phyloP scores from a whole-genome alignment of 371 early-diverging fungal species.

The Mortierella sp. region DNA sequence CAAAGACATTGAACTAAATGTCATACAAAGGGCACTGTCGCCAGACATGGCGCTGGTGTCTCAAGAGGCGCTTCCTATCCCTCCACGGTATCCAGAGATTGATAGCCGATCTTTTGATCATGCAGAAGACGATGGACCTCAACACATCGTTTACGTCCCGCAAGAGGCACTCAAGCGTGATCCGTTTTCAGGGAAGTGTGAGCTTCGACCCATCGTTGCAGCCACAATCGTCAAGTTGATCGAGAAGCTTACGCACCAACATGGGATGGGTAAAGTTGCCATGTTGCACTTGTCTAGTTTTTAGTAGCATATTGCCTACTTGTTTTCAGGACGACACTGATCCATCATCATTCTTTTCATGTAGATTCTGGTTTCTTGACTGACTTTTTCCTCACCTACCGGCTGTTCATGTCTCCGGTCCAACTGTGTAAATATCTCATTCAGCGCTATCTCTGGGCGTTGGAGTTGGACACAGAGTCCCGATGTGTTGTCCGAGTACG shows the following conservation, averaged over 20 bases:
- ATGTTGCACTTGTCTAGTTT: neutral
- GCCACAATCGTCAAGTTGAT: slow-evolving; percentile 68
- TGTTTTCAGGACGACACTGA: too few relatives aligned
- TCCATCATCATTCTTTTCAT: neutral
- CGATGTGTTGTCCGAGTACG: slow-evolving; percentile 69
- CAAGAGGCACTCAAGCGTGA: neutral
- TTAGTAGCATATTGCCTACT: too few relatives aligned
- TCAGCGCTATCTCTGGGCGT: slow-evolving; percentile 70
- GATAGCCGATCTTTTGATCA: slow-evolving; percentile 33
- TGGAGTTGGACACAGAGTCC: slow-evolving; percentile 63
- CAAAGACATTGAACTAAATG: too few relatives aligned
- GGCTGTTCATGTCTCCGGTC: slow-evolving; percentile 69
- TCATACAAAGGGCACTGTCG: too few relatives aligned
- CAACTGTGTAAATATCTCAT: slow-evolving; percentile 70
- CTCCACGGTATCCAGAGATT: slow-evolving; percentile 40
- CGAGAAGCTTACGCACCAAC: slow-evolving; percentile 66
- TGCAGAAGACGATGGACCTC: slow-evolving; percentile 14
- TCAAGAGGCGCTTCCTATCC: slow-evolving; percentile 8
- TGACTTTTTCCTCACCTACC: slow-evolving; percentile 78
- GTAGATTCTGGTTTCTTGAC: slow-evolving; percentile 72
- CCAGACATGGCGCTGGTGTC: too few relatives aligned
- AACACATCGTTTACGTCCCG: slow-evolving; percentile 31
- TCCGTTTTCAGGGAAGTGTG: neutral
- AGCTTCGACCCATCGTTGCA: slow-evolving; percentile 55
- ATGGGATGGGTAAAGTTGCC: slow-evolving; percentile 59